Conservation (phyloP, 768 basidiomycete genomes). For the Infundibulicybe gibba region DNA sequence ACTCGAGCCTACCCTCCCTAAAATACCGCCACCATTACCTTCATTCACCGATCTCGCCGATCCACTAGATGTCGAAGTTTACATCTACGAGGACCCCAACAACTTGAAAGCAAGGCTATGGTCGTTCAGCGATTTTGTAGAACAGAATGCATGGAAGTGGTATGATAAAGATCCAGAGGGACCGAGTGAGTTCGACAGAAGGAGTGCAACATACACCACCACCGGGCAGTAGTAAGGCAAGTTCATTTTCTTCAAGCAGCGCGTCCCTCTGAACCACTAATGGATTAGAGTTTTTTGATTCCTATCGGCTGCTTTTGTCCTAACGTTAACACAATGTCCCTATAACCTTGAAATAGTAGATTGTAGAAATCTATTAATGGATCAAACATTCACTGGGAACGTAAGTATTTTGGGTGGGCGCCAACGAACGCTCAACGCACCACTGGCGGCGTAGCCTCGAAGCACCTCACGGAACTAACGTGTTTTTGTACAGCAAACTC, state of each 20-base stretch:
- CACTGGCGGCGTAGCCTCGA: no score
- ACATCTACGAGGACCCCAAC: slow-evolving; percentile 55
- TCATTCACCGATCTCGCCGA: slow-evolving; percentile 23
- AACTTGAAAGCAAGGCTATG: slow-evolving; percentile 61
- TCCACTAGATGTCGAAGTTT: slow-evolving; percentile 58
- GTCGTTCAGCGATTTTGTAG: slow-evolving; percentile 80
- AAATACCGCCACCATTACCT: slow-evolving; percentile 39
- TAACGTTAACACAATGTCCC: no score
- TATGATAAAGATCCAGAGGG: slow-evolving; percentile 35
- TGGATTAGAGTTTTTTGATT: no score
- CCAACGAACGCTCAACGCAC: no score
- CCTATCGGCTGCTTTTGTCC: no score
- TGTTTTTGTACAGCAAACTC: slow-evolving; percentile 90
- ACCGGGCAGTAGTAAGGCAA: background rate
- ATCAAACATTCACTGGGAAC: background rate
- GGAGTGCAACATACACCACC: slow-evolving; percentile 40
- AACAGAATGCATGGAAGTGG: slow-evolving; percentile 79
- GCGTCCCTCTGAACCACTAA: background rate
- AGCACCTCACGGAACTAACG: no score
- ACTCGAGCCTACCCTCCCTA: slow-evolving; percentile 34
- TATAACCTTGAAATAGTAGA: no score
- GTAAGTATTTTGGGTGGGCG: no score
- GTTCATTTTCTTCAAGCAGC: background rate
- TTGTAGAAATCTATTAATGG: background rate
- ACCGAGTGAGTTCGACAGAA: slow-evolving; percentile 50